Evolutionary conservation across 352 stramenopile genomes (phyloP), one percentile per base, ranked within the genome.

Genomic region (Pythium angustatum): DNA sequence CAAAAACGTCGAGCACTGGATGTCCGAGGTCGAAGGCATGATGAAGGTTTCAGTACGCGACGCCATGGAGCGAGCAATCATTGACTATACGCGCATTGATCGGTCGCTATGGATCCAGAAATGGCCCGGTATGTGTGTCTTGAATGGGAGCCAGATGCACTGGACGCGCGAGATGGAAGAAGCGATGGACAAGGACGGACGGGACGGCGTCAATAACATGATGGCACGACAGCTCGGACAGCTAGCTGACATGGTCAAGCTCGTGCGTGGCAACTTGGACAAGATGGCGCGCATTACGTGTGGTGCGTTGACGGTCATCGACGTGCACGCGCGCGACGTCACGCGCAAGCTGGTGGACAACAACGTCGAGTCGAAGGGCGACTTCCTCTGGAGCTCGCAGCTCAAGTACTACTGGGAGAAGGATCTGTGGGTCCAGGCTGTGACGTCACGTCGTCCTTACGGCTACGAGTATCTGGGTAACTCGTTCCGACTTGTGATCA

Each of bases 401-500:
- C 67, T 95, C 10, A 89, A 93, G 55, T 98, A 98, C 62, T 98
- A 98, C 74, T 98, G 94, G 94, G 84, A 91, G 8, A 86, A 88
- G 38, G 89, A 98, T 62, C 45, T 97, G 15, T 94, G 78, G 77
- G 86, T 90, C 6, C 83, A 98, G 61, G 93, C 96, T 55, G 90
- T 98, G 28, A 95, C 93, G 26, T 94, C 92, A 7, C 75, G 86
- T 0, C 79, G 94, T 6, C 88, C 87, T 6, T 98, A 98, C 69
- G 96, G 91, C 9, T 99, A 98, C 69, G 96, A 99, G 72, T 99
- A 98, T 71, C 69, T 98, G n/a, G 96, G 96, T 8, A 98, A 98
- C 62, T 97, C 90, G 36, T 98, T 97, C 47, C 83, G 96, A 10
- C 76, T 99, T 2, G 95, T 99, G 54, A 98, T 99, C 69, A 99